Conservation (phyloP, 306 rosid species). For the Calophaca sinica region DNA sequence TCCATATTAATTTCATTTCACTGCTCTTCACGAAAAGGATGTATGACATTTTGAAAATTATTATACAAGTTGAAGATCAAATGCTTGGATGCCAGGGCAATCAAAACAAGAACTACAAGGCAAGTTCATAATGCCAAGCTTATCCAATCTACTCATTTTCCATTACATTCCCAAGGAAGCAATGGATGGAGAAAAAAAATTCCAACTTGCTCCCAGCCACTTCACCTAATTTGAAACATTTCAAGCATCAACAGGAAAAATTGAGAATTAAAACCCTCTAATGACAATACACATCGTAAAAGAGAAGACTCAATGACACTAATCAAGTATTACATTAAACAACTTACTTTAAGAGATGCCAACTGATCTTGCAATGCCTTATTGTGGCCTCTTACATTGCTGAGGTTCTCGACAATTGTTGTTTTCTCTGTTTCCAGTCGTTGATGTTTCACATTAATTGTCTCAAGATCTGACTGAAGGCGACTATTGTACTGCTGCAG, state of each 20-base stretch:
- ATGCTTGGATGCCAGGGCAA: background rate
- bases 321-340: background rate
- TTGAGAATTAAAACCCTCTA: background rate
- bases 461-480: constrained; percentile 81
- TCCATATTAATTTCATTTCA: constrained; percentile 26
- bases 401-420: constrained; percentile 77
- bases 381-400: constrained; percentile 84
- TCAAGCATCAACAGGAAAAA: background rate
- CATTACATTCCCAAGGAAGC: background rate
- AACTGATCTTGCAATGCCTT: constrained; percentile 86
- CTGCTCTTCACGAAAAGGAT: no score
- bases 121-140: background rate
- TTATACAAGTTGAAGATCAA: background rate
- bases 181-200: background rate
- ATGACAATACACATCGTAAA: background rate
- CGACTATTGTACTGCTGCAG: constrained; percentile 79
- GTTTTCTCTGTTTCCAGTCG: constrained; percentile 82
- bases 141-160: background rate
- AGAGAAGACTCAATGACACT: background rate
- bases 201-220: background rate
- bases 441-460: constrained; percentile 62
- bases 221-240: constrained; percentile 23
- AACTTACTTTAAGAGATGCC: constrained; percentile 68
- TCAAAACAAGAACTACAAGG: background rate
- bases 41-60: background rate